Evolutionary conservation across 2,329 filamentous ascomycete genomes (phyloP).

Genomic region (Epichloe scottii): DNA sequence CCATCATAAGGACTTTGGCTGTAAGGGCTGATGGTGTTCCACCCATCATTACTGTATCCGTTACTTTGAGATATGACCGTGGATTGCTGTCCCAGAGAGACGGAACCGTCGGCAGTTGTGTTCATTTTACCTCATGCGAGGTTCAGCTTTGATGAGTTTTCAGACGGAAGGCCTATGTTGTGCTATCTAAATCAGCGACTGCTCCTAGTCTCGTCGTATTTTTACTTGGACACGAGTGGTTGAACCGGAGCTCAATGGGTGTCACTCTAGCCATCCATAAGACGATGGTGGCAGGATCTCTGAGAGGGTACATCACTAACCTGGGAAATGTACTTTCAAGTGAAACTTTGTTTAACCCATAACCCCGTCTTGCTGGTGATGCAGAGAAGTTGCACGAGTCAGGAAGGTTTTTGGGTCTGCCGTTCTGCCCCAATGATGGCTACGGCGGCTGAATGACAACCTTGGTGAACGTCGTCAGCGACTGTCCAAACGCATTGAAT

Average conservation of each 20-base stretch:
- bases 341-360: not conserved
- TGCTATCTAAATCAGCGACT: not conserved
- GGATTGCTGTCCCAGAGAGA: slow-evolving; percentile 19
- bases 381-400: not conserved
- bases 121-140: slow-evolving; percentile 19
- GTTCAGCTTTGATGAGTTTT: not conserved
- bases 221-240: not conserved
- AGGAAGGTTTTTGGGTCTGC: not conserved
- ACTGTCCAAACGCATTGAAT: not conserved
- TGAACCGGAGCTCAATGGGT: not conserved
- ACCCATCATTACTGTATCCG: slow-evolving; percentile 31
- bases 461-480: not conserved
- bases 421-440: not conserved
- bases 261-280: not conserved
- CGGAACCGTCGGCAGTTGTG: slow-evolving; percentile 18
- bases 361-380: not conserved
- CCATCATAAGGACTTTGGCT: slow-evolving; percentile 42
- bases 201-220: not conserved
- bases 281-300: not conserved
- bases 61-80: slow-evolving; percentile 18
- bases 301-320: not conserved
- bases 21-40: slow-evolving; percentile 48
- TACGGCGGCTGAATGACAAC: not conserved
- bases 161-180: not conserved
- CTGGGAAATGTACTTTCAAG: not conserved